Percentiles rank a stretch among this genome's conserved stretches.
Conservation (phyloP, 495 filamentous ascomycete genomes). For the Aspergillus hancockii region DNA sequence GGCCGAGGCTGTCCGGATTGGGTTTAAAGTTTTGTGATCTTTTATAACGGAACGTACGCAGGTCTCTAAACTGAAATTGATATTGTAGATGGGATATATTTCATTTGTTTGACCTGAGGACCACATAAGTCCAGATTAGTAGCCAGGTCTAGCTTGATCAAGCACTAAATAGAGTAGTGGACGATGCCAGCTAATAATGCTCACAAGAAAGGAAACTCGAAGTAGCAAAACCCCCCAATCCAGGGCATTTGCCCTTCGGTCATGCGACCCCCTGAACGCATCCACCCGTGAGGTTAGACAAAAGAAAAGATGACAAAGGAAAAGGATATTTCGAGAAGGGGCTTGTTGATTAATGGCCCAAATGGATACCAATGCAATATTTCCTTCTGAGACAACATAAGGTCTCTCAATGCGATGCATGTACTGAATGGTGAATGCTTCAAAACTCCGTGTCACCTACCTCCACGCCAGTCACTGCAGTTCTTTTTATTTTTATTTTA, state of each 20-base stretch:
- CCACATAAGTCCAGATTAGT: neutral
- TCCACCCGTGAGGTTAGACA: conserved; percentile 9
- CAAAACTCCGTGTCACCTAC: conserved; percentile 11
- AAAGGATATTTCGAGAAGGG: conserved; percentile 7
- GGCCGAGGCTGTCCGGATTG: conserved; percentile 15
- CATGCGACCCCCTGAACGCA: conserved; percentile 15
- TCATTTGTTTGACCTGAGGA: neutral
- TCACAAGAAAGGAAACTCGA: conserved; percentile 6
- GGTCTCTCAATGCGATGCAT: conserved; percentile 9
- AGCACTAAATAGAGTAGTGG: conserved; percentile 3
- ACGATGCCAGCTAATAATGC: conserved; percentile 7
- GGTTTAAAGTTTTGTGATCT: too few species aligned
- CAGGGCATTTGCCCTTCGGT: conserved; percentile 20
- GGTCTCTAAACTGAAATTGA: neutral
- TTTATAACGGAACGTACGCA: neutral
- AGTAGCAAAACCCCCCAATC: conserved; percentile 16
- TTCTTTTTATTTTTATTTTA: neutral
- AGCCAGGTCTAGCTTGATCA: neutral
- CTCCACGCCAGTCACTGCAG: neutral
- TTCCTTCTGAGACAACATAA: neutral
- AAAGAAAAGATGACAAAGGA: conserved; percentile 9
- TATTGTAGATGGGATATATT: neutral
- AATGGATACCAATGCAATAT: conserved; percentile 17
- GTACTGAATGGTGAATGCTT: neutral
- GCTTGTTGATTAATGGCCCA: conserved; percentile 5